Conservation (phyloP, 306 rosid species). For the Prunus kanzakura region DNA sequence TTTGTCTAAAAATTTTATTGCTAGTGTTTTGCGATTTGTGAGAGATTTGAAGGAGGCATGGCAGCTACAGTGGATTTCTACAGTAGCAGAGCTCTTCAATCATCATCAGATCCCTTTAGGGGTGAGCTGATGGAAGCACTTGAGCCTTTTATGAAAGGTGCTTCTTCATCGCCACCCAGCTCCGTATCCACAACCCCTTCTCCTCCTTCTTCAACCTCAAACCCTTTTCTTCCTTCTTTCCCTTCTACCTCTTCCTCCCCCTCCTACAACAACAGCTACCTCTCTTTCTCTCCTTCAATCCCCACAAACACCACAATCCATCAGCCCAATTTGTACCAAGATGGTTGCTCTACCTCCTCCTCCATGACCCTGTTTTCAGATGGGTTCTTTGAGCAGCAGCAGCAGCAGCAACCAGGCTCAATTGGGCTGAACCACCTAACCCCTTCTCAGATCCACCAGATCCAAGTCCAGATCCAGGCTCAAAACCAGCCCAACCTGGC, state of each 20-base stretch:
- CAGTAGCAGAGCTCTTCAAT: conserved; percentile 42
- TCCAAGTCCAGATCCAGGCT: conserved; percentile 60
- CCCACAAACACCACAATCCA: conserved; percentile 1
- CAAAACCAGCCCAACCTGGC: conserved; percentile 27
- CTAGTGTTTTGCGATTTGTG: not conserved
- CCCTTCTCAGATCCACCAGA: conserved; percentile 66
- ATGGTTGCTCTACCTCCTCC: conserved; percentile 34
- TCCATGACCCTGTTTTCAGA: conserved; percentile 45
- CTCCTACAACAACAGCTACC: not conserved
- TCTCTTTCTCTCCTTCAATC: conserved; percentile 18
- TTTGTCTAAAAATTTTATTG: not conserved
- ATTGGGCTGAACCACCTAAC: conserved; percentile 65
- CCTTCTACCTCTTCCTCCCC: conserved; percentile 23
- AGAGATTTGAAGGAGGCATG: conserved; percentile 36
- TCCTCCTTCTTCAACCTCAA: conserved; percentile 17
- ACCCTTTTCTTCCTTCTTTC: conserved; percentile 12
- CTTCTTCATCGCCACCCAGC: conserved; percentile 39
- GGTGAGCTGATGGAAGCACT: conserved; percentile 99
- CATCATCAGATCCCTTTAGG: conserved; percentile 48
- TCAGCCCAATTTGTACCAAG: conserved; percentile 34
- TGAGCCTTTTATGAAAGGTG: conserved; percentile 91
- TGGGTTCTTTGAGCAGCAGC: conserved; percentile 39
- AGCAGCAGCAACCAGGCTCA: conserved; percentile 24
- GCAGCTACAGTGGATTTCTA: conserved; percentile 75
- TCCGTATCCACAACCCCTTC: conserved; percentile 8